phyloP scores from a whole-genome alignment of 192 early-diverging fungal genomes.

The Coemansia sp. region DNA sequence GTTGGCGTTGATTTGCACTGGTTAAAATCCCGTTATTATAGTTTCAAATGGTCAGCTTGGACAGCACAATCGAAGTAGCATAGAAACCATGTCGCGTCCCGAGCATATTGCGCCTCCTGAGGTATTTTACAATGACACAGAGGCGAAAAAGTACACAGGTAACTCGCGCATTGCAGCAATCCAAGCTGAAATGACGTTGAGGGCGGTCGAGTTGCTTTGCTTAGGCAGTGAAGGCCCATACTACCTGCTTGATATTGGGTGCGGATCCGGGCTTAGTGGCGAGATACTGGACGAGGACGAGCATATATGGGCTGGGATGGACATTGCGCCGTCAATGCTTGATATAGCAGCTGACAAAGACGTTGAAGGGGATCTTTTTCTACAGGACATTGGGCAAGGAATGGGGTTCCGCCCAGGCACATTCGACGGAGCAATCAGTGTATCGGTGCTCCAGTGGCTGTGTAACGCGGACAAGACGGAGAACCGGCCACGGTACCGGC shows the following conservation, averaged over 20 bases:
- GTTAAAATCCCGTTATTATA: not conserved
- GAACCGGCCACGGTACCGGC: constrained; percentile 79
- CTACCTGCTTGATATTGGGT: constrained; percentile 93
- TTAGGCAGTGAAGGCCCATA: constrained; percentile 71
- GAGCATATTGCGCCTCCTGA: constrained; percentile 97
- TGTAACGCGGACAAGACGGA: constrained; percentile 95
- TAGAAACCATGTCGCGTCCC: constrained; percentile 77
- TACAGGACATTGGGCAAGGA: constrained; percentile 96
- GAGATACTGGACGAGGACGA: constrained; percentile 93
- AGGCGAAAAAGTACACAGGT: constrained; percentile 90
- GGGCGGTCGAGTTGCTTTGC: constrained; percentile 88
- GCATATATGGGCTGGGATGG: constrained; percentile 97
- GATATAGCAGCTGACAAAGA: constrained; percentile 91
- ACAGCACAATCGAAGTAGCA: not conserved
- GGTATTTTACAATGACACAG: constrained; percentile 92
- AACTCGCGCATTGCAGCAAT: constrained; percentile 94
- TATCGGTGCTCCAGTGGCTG: constrained; percentile 98
- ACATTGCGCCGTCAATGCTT: constrained; percentile 93
- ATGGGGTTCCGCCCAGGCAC: constrained; percentile 91
- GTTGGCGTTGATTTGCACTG: too few relatives aligned
- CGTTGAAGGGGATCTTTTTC: constrained; percentile 90
- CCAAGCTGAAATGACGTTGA: constrained; percentile 91
- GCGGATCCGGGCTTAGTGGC: constrained; percentile 93
- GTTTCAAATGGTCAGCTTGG: not conserved
- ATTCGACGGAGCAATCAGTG: constrained; percentile 94